These are phyloP conservation scores for Podospora australis DNA, from an alignment of 495 filamentous ascomycete species.

Conservation along the genomic window DNA sequence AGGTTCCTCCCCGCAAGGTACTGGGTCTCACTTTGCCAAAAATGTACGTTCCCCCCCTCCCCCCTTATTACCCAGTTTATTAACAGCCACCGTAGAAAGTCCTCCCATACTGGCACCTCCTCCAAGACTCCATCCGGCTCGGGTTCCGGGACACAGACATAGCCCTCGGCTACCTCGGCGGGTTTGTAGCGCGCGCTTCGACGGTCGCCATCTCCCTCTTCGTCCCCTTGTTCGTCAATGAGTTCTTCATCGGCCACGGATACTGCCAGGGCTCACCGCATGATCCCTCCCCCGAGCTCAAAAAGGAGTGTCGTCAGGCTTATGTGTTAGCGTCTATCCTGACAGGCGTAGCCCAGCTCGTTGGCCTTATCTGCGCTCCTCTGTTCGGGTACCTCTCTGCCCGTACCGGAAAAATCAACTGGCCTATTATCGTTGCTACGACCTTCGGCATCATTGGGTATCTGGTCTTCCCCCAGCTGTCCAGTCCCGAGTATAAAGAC, in stretches of 20 bases:
- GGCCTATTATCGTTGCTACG: constrained; percentile 66
- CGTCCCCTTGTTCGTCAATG: constrained; percentile 85
- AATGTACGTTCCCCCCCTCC: constrained; percentile 6
- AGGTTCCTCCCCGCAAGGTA: constrained; percentile 11
- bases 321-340: constrained; percentile 80
- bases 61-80: neutral
- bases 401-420: constrained; percentile 53
- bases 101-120: constrained; percentile 43
- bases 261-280: constrained; percentile 61
- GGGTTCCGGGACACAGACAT: constrained; percentile 71
- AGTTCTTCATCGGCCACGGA: constrained; percentile 76
- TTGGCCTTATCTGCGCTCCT: constrained; percentile 79
- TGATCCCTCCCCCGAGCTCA: constrained; percentile 59
- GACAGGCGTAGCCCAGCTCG: constrained; percentile 79
- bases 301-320: constrained; percentile 71
- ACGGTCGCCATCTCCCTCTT: constrained; percentile 93
- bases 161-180: constrained; percentile 81
- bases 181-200: constrained; percentile 92
- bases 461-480: constrained; percentile 58
- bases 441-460: constrained; percentile 71
- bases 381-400: constrained; percentile 76
- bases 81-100: constrained; percentile 13
- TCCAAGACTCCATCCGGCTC: constrained; percentile 62
- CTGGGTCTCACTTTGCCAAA: constrained; percentile 10
- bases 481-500: constrained; percentile 62